These are phyloP conservation scores for Pythium phragmiticola DNA, from an alignment of 352 stramenopile species.

Conservation along the genomic window DNA sequence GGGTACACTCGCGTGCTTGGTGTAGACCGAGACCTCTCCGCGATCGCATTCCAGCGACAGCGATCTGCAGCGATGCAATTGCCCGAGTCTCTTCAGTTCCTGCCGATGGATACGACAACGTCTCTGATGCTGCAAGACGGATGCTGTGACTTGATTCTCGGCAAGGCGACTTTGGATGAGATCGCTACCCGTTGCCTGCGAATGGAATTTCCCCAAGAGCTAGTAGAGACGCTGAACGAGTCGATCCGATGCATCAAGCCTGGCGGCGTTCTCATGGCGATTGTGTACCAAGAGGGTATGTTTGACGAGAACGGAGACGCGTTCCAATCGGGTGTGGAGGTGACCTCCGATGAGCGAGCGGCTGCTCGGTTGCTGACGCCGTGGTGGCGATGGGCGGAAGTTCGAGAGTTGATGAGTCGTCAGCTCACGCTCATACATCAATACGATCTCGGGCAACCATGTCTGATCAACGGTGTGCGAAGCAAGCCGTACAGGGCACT, in stretches of 20 bases:
- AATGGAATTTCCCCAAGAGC: slow-evolving; percentile 1
- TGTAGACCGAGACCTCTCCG: slow-evolving; percentile 21
- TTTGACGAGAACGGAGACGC: neutral
- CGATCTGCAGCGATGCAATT: slow-evolving; percentile 13
- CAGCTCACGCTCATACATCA: slow-evolving; percentile 16
- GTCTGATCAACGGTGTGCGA: slow-evolving; percentile 3
- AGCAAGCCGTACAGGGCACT: slow-evolving; percentile 25
- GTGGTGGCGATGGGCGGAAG: slow-evolving; percentile 31
- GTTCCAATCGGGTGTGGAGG: neutral
- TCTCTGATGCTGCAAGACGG: slow-evolving; percentile 25
- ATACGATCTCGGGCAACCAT: slow-evolving; percentile 22
- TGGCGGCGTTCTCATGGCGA: slow-evolving; percentile 28
- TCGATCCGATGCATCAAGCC: slow-evolving; percentile 30
- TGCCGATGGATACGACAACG: slow-evolving; percentile 16
- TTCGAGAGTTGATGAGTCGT: slow-evolving; percentile 8
- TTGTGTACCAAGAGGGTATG: slow-evolving; percentile 8
- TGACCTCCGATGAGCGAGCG: neutral
- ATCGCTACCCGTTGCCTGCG: slow-evolving; percentile 16
- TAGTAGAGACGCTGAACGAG: slow-evolving; percentile 26
- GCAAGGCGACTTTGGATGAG: slow-evolving; percentile 32
- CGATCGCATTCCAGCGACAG: slow-evolving; percentile 25
- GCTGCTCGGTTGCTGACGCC: slow-evolving; percentile 8
- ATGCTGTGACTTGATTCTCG: slow-evolving; percentile 32
- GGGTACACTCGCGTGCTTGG: slow-evolving; percentile 29
- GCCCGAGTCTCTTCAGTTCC: slow-evolving; percentile 21